Conservation (phyloP, 1,284 basidiomycete species). For the Ceratobasidium papillatum region DNA sequence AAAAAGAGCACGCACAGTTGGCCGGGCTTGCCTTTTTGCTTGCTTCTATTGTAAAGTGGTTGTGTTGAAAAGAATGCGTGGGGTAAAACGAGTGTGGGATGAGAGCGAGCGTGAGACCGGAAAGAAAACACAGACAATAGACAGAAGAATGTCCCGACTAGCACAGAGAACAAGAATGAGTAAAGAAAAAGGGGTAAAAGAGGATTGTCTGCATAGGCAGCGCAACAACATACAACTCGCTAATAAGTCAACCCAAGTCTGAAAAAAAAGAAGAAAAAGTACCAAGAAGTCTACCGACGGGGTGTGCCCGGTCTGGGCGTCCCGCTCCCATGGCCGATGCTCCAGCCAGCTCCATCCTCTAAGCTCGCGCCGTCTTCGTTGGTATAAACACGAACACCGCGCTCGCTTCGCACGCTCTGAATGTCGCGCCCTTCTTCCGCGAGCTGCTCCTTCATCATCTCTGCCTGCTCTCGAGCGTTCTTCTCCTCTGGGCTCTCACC, state of each 20-base stretch:
- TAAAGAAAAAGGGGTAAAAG: background rate
- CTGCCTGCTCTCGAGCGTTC: slow-evolving; percentile 50
- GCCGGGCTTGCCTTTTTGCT: background rate
- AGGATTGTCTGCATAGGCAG: background rate
- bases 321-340: slow-evolving; percentile 3
- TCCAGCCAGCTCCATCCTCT: slow-evolving; percentile 28
- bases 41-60: no score
- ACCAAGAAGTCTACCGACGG: slow-evolving; percentile 11
- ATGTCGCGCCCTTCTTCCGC: slow-evolving; percentile 85
- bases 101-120: background rate
- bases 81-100: slow-evolving; percentile 14
- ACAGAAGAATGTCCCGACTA: background rate
- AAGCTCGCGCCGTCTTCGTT: slow-evolving; percentile 60
- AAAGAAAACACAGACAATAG: background rate
- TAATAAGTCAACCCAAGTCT: slow-evolving; percentile 23
- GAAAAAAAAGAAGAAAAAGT: background rate
- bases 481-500: slow-evolving; percentile 64
- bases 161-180: slow-evolving; percentile 18
- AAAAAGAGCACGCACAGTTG: slow-evolving; percentile 15
- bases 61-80: background rate
- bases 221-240: background rate
- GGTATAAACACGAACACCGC: slow-evolving; percentile 76
- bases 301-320: slow-evolving; percentile 27
- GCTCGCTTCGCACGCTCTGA: slow-evolving; percentile 76
- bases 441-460: slow-evolving; percentile 70